Conservation (phyloP, 768 basidiomycete species). For the Russula vinacea region DNA sequence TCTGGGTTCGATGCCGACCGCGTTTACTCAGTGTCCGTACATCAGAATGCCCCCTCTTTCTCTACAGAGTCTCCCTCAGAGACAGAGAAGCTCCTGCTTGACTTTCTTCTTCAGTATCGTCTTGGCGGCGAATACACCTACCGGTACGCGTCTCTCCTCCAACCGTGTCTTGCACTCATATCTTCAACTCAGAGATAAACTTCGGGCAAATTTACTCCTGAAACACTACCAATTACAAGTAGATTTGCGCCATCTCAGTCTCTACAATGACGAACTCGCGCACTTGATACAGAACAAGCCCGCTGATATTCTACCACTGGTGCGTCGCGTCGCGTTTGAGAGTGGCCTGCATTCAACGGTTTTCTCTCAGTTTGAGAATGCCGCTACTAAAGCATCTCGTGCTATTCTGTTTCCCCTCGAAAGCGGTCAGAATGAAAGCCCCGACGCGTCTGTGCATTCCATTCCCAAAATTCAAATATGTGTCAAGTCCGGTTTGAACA, state of each 20-base stretch:
- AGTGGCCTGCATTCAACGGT: not conserved
- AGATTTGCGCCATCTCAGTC: constrained; percentile 46
- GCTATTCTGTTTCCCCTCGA: constrained; percentile 79
- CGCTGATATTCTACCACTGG: constrained; percentile 83
- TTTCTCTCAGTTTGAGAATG: constrained; percentile 76
- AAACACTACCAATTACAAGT: constrained; percentile 72
- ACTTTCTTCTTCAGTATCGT: constrained; percentile 86
- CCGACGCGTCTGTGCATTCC: constrained; percentile 40
- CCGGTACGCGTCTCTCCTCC: constrained; percentile 48
- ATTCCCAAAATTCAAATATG: constrained; percentile 83
- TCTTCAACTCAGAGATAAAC: constrained; percentile 61
- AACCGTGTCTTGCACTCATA: constrained; percentile 3
- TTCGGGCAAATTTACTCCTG: constrained; percentile 83
- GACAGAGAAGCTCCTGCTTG: constrained; percentile 72
- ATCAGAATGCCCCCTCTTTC: constrained; percentile 54
- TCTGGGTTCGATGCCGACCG: constrained; percentile 84
- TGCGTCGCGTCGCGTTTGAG: constrained; percentile 39
- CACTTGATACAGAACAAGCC: constrained; percentile 88
- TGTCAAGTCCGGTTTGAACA: constrained; percentile 84
- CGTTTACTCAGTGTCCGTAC: constrained; percentile 77
- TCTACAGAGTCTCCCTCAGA: constrained; percentile 74
- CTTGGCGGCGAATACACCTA: constrained; percentile 91
- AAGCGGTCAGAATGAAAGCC: constrained; percentile 45
- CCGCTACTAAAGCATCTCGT: constrained; percentile 80
- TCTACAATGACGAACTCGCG: constrained; percentile 93